Percentiles rank a stretch among this genome's conserved stretches.
Evolutionary conservation across 768 basidiomycete species (phyloP).

Genomic region (Mycena indigotica): DNA sequence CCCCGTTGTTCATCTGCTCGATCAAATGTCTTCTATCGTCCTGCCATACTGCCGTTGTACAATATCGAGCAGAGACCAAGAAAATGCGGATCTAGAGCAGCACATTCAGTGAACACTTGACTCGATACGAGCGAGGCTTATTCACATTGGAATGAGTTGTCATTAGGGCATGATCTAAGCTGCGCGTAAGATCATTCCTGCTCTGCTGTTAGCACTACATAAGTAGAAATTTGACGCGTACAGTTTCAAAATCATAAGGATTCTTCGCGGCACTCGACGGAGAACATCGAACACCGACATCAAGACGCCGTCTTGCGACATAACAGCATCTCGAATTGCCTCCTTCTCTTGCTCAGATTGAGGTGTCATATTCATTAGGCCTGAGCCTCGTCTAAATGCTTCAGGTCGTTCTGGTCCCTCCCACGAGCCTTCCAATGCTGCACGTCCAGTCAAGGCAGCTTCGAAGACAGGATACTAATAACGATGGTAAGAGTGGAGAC

Average conservation of each 20-base stretch:
- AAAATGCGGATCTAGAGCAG: slow-evolving; percentile 76
- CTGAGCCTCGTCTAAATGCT: slow-evolving; percentile 64
- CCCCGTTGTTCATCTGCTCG: slow-evolving; percentile 49
- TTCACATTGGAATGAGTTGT: slow-evolving; percentile 86
- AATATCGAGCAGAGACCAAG: slow-evolving; percentile 88
- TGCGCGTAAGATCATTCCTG: slow-evolving; percentile 43
- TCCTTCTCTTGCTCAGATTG: slow-evolving; percentile 80
- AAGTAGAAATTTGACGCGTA: slow-evolving; percentile 77
- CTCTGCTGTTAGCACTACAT: slow-evolving; percentile 41
- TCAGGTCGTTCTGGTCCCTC: slow-evolving; percentile 40
- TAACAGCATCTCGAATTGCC: slow-evolving; percentile 79
- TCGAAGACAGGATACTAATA: slow-evolving; percentile 90
- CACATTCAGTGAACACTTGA: too few relatives aligned
- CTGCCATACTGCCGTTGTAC: slow-evolving; percentile 76
- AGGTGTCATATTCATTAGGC: slow-evolving; percentile 73
- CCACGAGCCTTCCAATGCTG: slow-evolving; percentile 68
- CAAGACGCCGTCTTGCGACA: slow-evolving; percentile 80
- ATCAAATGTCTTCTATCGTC: slow-evolving; percentile 58
- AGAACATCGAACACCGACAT: slow-evolving; percentile 86
- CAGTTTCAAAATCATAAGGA: slow-evolving; percentile 81
- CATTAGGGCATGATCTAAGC: slow-evolving; percentile 79
- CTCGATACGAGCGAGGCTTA: too few relatives aligned
- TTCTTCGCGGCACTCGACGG: slow-evolving; percentile 79
- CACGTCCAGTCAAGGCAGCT: slow-evolving; percentile 89
- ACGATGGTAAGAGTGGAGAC: slow-evolving; percentile 5